Conservation (phyloP, 306 rosid species). For the Neltuma alba region DNA sequence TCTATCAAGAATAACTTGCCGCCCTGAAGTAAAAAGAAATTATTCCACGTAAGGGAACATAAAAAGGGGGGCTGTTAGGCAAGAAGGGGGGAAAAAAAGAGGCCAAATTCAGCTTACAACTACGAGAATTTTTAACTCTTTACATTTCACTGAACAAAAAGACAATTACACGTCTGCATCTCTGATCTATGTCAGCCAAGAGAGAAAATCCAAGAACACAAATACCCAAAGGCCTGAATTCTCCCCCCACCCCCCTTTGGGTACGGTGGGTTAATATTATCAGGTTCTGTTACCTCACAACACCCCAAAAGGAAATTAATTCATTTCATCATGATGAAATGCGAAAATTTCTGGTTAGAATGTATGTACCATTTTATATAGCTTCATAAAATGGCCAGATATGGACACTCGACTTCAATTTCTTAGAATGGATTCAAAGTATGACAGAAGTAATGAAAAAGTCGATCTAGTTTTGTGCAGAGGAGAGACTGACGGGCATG, state of each 20-base stretch:
- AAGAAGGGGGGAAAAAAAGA: not conserved
- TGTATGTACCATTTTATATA: constrained; percentile 33
- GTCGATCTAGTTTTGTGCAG: constrained; percentile 50
- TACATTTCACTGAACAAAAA: constrained; percentile 30
- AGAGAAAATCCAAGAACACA: constrained; percentile 15
- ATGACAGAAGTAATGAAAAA: constrained; percentile 33
- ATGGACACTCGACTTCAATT: constrained; percentile 40
- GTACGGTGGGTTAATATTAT: not conserved
- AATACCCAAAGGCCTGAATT: not conserved
- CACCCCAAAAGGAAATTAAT: constrained; percentile 34
- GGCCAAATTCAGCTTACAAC: constrained; percentile 26
- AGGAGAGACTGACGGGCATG: constrained; percentile 44
- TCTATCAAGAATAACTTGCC: not conserved
- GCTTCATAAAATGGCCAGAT: constrained; percentile 38
- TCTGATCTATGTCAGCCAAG: constrained; percentile 39
- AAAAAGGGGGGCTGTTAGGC: not conserved
- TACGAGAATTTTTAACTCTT: constrained; percentile 26
- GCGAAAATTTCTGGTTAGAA: constrained; percentile 49
- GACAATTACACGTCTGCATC: constrained; percentile 30
- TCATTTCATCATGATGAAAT: constrained; percentile 53
- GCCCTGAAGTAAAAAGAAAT: not conserved
- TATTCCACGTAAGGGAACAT: not conserved
- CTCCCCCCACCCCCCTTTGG: not conserved
- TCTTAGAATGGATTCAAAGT: constrained; percentile 53
- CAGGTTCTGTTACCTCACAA: constrained; percentile 30